Evolutionary conservation across 352 stramenopile species (phyloP), one percentile per base, ranked within the genome.

Genomic region (Pythium biforme): DNA sequence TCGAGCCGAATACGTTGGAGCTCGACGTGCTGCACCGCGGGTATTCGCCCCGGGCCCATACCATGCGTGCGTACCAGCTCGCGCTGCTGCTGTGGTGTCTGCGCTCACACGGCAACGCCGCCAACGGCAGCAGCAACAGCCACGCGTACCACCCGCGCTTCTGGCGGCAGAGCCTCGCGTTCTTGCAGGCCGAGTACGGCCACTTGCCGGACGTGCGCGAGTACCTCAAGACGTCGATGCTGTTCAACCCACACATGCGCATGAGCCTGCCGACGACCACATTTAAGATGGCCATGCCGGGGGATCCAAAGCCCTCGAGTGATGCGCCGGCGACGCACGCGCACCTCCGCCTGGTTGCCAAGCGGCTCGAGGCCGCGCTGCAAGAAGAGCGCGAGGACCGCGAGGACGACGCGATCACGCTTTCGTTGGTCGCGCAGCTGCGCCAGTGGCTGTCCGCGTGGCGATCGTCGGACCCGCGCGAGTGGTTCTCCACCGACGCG

Each of bases 41-140:
- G 6, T 73, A 78, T 43, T 84, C 75, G n/a, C 52, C 62, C 2
- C 71, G 73, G 20, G 70, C 75, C 4, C 73, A 79, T 45, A 62
- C 60, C 14, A 69, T 84, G 25, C 66, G 64, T 20, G 64, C 69
- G n/a, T 81, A 80, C 49, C 71, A 79, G 22, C 51, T 78, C 25
- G 66, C 75, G n/a, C 39, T 84, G 39, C 55, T 81, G 4, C 59
- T 75, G 7, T 81, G 73, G 73, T 80, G 75, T 37, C 51, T 74
- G 47, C 75, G 71, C 1, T 65, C 70, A n/a, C 75, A 81, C 45
- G 29, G 53, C 19, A 52, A 54, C 25, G 37, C 14, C 37, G n/a
- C n/a, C n/a, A n/a, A n/a, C 31, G 31, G 31, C 31, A 10, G 31
- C 2, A 11, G 31, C 8, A 5, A 37, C 7, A 37, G 31, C 31